Base-by-base conservation (phyloP, 2,329 filamentous ascomycete species). In the Penicillium sp. region DNA sequence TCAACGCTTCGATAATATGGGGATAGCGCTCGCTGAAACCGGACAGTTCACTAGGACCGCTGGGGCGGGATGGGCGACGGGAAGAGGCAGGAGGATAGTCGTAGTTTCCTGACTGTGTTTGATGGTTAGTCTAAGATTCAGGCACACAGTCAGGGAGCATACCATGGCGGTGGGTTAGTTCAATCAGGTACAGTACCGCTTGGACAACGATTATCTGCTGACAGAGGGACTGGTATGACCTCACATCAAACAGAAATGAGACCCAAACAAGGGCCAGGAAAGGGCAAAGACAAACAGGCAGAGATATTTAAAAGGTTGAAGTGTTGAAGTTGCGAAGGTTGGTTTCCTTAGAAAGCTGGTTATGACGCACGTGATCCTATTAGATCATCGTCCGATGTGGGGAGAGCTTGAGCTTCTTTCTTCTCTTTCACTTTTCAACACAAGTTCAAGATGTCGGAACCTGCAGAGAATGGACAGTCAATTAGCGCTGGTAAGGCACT, bases 81-180 rank as follows among this genome's bases (percentile, higher is more conserved):
- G 50, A 51, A 44, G 67, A 69, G 42, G 68, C 69, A 43, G 67
- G 66, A 43, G 70, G 69, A 50, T 67, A 64, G 56, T 71, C 69
- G 62, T 70, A 68, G 47, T 70, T 71, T 41, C 66, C 68, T 47
- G 72, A 69, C 71, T 74, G 9, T 26, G 23, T 31, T 41, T 27
- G 39, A 47, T 16, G 20, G 16, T 31, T 27, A 46, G 27, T 14
- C 26, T 11, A 26, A 18, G 34, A n/a, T 26, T 41, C n/a, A 32
- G 40, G 47, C 40, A 40, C 18, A 32, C n/a, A 39, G 47, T 42
- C 41, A 36, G 39, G 42, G 51, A 41, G 54, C 56, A 47, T 53
- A 59, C 56, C 56, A 59, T 59, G n/a, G 40, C 56, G 50, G 44
- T 44, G 40, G 43, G 47, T 41, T 44, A 23, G 34, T 48, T 38